Conservation (phyloP, 371 early-diverging fungal genomes). For the Vairimorpha apis region DNA sequence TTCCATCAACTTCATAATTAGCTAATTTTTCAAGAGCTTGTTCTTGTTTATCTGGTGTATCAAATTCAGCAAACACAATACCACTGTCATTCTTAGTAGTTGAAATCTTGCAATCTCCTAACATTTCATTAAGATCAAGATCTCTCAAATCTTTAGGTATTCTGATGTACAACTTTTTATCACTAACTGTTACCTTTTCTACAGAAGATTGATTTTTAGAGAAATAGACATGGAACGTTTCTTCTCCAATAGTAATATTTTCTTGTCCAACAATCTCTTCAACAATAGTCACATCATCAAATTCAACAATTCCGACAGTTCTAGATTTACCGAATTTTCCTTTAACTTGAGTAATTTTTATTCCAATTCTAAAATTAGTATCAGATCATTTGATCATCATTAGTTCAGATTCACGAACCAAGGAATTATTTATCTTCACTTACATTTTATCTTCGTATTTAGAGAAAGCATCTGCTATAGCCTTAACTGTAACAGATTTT, state of each 20-base stretch:
- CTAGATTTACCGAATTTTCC: neutral
- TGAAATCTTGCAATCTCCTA: slow-evolving; percentile 42
- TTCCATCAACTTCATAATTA: slow-evolving; percentile 15
- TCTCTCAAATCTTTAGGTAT: slow-evolving; percentile 25
- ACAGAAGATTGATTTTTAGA: slow-evolving; percentile 11
- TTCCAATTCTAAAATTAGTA: slow-evolving; percentile 36
- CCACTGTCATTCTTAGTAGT: neutral
- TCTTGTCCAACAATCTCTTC: slow-evolving; percentile 16
- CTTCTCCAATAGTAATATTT: slow-evolving; percentile 1
- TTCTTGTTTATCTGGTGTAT: slow-evolving; percentile 11
- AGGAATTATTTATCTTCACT: slow-evolving; percentile 44
- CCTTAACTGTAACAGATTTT: neutral
- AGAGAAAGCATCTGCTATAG: slow-evolving; percentile 21
- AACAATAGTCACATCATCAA: slow-evolving; percentile 15
- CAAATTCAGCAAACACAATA: slow-evolving; percentile 34
- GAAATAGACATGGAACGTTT: neutral
- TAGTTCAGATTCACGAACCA: slow-evolving; percentile 48
- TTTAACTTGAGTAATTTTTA: slow-evolving; percentile 17
- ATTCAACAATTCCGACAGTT: slow-evolving; percentile 29
- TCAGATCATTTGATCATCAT: slow-evolving; percentile 35
- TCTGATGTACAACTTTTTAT: slow-evolving; percentile 33
- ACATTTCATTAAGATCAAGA: slow-evolving; percentile 7
- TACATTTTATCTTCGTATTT: slow-evolving; percentile 37
- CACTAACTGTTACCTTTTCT: slow-evolving; percentile 16
- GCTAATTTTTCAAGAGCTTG: slow-evolving; percentile 18